These are phyloP conservation scores for Penicillium sp. DNA, from an alignment of 2,329 filamentous ascomycete species.

Conservation along the genomic window DNA sequence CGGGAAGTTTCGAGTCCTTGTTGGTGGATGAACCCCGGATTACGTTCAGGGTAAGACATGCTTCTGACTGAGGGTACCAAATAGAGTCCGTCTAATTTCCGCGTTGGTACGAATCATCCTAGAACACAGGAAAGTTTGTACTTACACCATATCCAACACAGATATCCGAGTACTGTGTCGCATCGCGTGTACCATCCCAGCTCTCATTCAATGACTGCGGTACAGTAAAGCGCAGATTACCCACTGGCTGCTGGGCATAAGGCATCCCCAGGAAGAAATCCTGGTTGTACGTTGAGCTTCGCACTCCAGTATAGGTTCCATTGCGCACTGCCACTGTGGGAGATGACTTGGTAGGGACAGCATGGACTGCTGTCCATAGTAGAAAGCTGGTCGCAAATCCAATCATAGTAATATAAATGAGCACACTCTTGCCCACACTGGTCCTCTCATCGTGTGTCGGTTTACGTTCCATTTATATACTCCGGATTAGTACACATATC, in stretches of 20 bases:
- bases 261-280: slow-evolving; percentile 50
- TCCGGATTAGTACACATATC: background rate
- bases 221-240: slow-evolving; percentile 46
- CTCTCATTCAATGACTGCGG: slow-evolving; percentile 44
- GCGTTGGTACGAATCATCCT: background rate
- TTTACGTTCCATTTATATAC: background rate
- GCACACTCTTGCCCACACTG: background rate
- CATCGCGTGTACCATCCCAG: slow-evolving; percentile 38
- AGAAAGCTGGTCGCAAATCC: slow-evolving; percentile 6
- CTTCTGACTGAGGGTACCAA: slow-evolving; percentile 40
- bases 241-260: slow-evolving; percentile 49
- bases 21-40: slow-evolving; percentile 42
- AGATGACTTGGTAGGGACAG: slow-evolving; percentile 16
- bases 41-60: slow-evolving; percentile 57
- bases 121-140: slow-evolving; percentile 1
- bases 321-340: slow-evolving; percentile 35
- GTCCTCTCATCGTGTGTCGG: too few species aligned
- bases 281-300: slow-evolving; percentile 37
- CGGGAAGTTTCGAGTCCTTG: slow-evolving; percentile 41
- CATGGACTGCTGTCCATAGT: slow-evolving; percentile 12
- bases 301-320: slow-evolving; percentile 42
- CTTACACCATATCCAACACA: slow-evolving; percentile 47
- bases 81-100: slow-evolving; percentile 25
- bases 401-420: slow-evolving; percentile 3
- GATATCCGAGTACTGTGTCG: slow-evolving; percentile 40